phyloP scores from a whole-genome alignment of 2,329 filamentous ascomycete genomes.

The Beauveria asiatica region DNA sequence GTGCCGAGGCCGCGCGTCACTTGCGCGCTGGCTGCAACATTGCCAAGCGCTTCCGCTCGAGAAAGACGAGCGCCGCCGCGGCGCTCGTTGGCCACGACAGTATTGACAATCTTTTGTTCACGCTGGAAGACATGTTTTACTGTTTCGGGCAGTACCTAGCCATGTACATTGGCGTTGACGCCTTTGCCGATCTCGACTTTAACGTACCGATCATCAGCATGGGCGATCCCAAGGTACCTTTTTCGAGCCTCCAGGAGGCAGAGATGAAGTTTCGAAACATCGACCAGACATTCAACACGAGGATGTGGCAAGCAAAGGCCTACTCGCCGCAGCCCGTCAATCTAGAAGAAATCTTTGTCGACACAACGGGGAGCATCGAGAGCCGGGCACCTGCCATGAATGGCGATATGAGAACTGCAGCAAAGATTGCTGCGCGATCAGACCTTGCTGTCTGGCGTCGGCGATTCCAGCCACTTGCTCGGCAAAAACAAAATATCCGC shows the following conservation, averaged over 20 bases:
- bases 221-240: not conserved
- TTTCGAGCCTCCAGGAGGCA: constrained; percentile 10
- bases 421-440: not conserved
- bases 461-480: not conserved
- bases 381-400: not conserved
- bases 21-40: constrained; percentile 15
- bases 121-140: constrained; percentile 13
- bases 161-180: constrained; percentile 14
- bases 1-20: constrained; percentile 17
- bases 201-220: not conserved
- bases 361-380: not conserved
- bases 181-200: constrained; percentile 14
- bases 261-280: constrained; percentile 10
- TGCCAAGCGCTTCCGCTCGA: constrained; percentile 9
- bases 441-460: not conserved
- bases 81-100: not conserved
- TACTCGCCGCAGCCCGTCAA: constrained; percentile 5
- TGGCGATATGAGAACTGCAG: not conserved
- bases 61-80: not conserved
- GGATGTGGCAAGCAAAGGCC: not conserved
- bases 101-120: not conserved
- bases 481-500: not conserved
- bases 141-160: constrained; percentile 13
- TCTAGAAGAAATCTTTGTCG: not conserved
- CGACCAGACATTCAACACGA: not conserved